Evolutionary conservation across 1,284 basidiomycete species (phyloP), one percentile per base, ranked within the genome.

Genomic region (Naganishia liquefaciens): DNA sequence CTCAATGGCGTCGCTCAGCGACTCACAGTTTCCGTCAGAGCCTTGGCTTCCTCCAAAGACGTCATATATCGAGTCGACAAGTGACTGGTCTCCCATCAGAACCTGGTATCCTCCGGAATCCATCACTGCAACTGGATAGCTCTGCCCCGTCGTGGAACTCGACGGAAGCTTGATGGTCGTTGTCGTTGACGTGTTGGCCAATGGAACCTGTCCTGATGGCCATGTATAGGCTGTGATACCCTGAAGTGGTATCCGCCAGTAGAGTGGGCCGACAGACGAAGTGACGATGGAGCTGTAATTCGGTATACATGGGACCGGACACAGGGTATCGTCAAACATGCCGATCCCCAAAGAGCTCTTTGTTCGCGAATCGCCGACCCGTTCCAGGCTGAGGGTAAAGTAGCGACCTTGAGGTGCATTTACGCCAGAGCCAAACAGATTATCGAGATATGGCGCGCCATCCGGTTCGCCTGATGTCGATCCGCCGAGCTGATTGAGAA

Each of bases 381-480:
- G 70, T 43, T 70, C 76, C 10, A 79, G 70, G 0, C 75, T 71
- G 23, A 79, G 69, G 10, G 75, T 69, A 53, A 79, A 77, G 21
- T 77, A 68, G 0, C 77, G 71, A 21, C 76, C 69, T 1, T 72
- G 69, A 0, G 78, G 78, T 0, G 78, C 78, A 1, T 70, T 73
- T 0, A 47, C 40, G 0, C 78, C 78, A 0, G 72, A 53, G 27
- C 78, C 77, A 58, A 78, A 79, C 4, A 79, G 58, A 55, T 79
- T 79, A 66, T 79, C 78, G 15, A 79, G 74, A 64, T 78, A 78
- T 0, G 76, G 77, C 10, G 78, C 78, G 15, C 78, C 78, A 63
- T 79, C 78, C 9, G 78, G 76, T 37, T 71, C 67, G 5, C 75
- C 76, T 6, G 71, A 68, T 1, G 77, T 78, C 0, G 75, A 75